phyloP scores from a whole-genome alignment of 306 rosid genomes.

The Rosa lucieae region DNA sequence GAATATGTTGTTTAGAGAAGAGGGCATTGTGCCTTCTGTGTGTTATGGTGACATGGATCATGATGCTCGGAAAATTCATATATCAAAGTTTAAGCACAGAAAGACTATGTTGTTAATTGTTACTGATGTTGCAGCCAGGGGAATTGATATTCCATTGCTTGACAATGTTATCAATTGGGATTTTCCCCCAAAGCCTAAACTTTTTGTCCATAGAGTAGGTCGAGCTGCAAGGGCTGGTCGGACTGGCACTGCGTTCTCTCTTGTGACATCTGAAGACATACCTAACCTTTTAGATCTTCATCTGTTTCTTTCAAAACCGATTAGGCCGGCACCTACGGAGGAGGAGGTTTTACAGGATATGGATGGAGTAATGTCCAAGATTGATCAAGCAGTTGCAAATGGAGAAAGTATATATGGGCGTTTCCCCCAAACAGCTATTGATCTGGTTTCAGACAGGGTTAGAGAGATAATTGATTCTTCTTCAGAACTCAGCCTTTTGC shows the following conservation, averaged over 20 bases:
- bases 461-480: conserved; percentile 76
- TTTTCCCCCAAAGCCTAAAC: conserved; percentile 89
- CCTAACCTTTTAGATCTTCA: conserved; percentile 91
- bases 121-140: conserved; percentile 93
- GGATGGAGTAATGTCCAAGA: conserved; percentile 68
- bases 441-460: conserved; percentile 83
- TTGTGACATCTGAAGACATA: conserved; percentile 82
- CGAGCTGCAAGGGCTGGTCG: conserved; percentile 97
- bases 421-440: conserved; percentile 80
- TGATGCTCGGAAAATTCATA: conserved; percentile 91
- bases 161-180: conserved; percentile 98
- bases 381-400: conserved; percentile 67
- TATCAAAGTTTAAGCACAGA: conserved; percentile 80
- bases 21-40: conserved; percentile 85
- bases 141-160: conserved; percentile 92
- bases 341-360: conserved; percentile 75
- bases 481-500: conserved; percentile 58
- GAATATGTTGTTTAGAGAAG: conserved; percentile 63
- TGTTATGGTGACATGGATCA: conserved; percentile 98
- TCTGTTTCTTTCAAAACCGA: conserved; percentile 81
- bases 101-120: conserved; percentile 90
- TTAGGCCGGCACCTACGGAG: conserved; percentile 80
- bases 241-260: conserved; percentile 86
- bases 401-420: conserved; percentile 90
- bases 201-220: conserved; percentile 92